A percentile compares a stretch with the other conserved stretches of the same genome.
These are phyloP conservation scores for Priceomyces haplophilus DNA, from an alignment of 805 yeast genomes.

Conservation along the genomic window DNA sequence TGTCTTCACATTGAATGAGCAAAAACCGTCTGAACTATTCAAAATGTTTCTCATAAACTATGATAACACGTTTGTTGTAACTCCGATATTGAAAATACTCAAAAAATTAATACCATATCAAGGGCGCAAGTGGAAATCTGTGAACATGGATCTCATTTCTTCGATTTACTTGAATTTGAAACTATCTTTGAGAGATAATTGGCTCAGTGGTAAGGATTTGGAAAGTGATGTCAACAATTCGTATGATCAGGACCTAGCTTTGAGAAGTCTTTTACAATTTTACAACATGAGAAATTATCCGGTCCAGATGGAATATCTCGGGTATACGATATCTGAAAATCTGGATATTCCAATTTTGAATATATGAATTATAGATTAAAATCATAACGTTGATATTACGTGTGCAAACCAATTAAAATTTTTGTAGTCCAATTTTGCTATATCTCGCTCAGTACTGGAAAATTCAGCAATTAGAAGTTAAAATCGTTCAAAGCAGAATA, in stretches of 20 bases:
- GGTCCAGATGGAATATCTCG: slow-evolving; percentile 50
- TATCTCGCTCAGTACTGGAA: slow-evolving; percentile 1
- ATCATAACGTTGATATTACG: slow-evolving; percentile 1
- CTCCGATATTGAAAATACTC: slow-evolving; percentile 68
- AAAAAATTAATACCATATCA: slow-evolving; percentile 84
- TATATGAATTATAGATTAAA: neutral
- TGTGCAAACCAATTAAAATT: slow-evolving; percentile 6
- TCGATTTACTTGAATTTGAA: slow-evolving; percentile 76
- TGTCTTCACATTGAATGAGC: slow-evolving; percentile 57
- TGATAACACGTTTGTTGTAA: slow-evolving; percentile 55
- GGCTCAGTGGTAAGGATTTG: slow-evolving; percentile 82
- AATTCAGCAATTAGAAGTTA: neutral
- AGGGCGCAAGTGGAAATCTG: slow-evolving; percentile 90
- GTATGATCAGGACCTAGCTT: slow-evolving; percentile 79
- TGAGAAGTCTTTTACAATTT: slow-evolving; percentile 73
- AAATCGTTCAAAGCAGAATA: neutral
- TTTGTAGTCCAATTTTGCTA: slow-evolving; percentile 1
- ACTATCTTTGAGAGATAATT: slow-evolving; percentile 72
- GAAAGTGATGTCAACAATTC: slow-evolving; percentile 73
- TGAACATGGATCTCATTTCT: slow-evolving; percentile 90
- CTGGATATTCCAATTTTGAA: neutral
- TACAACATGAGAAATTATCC: slow-evolving; percentile 65
- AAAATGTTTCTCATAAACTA: slow-evolving; percentile 58
- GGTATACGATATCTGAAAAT: slow-evolving; percentile 43
- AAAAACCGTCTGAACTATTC: slow-evolving; percentile 60